Evolutionary conservation across 1,139 yeast species (phyloP).

Genomic region (Diutina scorzettiae): DNA sequence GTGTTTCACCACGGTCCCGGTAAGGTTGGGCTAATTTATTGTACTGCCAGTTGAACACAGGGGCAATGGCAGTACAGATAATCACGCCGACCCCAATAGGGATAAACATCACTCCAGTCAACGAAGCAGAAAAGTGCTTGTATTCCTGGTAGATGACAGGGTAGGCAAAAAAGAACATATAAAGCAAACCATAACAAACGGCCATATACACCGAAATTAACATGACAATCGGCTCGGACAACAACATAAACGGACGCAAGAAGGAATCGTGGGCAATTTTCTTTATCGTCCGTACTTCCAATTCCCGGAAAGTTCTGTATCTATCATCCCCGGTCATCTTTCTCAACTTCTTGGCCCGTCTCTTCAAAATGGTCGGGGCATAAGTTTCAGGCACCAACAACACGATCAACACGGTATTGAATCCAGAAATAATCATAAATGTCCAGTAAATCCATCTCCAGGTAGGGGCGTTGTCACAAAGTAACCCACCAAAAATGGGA

Average conservation of each 20-base stretch:
- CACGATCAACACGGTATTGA: slow-evolving; percentile 27
- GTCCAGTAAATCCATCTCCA: slow-evolving; percentile 80
- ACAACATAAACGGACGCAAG: slow-evolving; percentile 39
- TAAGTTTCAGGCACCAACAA: slow-evolving; percentile 45
- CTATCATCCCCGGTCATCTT: slow-evolving; percentile 42
- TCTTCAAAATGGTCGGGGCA: slow-evolving; percentile 26
- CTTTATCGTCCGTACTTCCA: slow-evolving; percentile 25
- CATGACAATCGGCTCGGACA: slow-evolving; percentile 42
- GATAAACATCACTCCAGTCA: slow-evolving; percentile 59
- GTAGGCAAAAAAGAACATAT: slow-evolving; percentile 54
- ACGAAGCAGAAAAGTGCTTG: slow-evolving; percentile 47
- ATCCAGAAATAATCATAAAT: slow-evolving; percentile 44
- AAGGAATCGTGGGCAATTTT: slow-evolving; percentile 38
- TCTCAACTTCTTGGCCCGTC: slow-evolving; percentile 18
- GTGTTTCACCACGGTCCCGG: slow-evolving; percentile 38
- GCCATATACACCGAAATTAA: slow-evolving; percentile 51
- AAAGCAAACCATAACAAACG: slow-evolving; percentile 38
- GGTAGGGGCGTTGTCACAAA: slow-evolving; percentile 47
- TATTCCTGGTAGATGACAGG: slow-evolving; percentile 59
- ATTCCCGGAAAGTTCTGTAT: slow-evolving; percentile 36
- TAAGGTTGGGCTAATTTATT: slow-evolving; percentile 37
- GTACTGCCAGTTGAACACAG: slow-evolving; percentile 49
- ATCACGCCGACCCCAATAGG: slow-evolving; percentile 62
- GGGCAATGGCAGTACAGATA: slow-evolving; percentile 37
- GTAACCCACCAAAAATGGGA: slow-evolving; percentile 54